Evolutionary conservation across 352 stramenopile genomes (phyloP).

Genomic region (Thraustotheca clavata): DNA sequence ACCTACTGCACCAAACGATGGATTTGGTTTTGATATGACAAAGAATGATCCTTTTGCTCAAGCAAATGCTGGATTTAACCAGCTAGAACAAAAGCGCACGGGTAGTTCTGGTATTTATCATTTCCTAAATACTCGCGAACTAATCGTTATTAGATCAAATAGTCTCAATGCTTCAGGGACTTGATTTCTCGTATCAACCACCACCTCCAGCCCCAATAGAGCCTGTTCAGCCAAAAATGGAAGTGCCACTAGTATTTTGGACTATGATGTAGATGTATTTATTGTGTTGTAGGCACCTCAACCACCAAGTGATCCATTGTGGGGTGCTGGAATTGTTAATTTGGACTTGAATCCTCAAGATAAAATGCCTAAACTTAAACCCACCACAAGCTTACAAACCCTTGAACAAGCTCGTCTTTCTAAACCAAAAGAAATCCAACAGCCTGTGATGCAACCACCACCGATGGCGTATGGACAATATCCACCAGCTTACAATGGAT

Average conservation of each 20-base stretch:
- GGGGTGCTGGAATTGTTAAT: constrained; percentile 65
- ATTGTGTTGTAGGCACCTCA: neutral
- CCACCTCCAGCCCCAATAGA: constrained; percentile 30
- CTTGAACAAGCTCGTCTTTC: constrained; percentile 58
- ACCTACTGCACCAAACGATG: neutral
- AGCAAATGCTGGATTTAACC: neutral
- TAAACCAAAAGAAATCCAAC: constrained; percentile 45
- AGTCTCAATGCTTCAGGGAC: constrained; percentile 59
- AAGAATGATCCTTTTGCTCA: constrained; percentile 3
- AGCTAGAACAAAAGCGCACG: neutral
- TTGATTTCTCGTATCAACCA: constrained; percentile 53
- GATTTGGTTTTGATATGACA: neutral
- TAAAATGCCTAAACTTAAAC: constrained; percentile 25
- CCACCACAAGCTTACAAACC: constrained; percentile 52
- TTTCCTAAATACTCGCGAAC: neutral
- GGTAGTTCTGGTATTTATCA: neutral
- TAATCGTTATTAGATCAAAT: constrained; percentile 36
- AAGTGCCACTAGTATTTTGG: neutral
- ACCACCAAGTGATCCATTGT: constrained; percentile 41
- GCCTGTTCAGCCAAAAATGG: neutral
- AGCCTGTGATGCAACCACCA: constrained; percentile 44
- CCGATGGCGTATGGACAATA: neutral
- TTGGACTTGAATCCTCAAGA: constrained; percentile 53
- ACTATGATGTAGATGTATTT: constrained; percentile 19
- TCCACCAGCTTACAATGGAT: constrained; percentile 26